Percentiles rank a stretch among this genome's conserved stretches.
phyloP scores from a whole-genome alignment of 768 basidiomycete species.

The Agrocybe praecox region DNA sequence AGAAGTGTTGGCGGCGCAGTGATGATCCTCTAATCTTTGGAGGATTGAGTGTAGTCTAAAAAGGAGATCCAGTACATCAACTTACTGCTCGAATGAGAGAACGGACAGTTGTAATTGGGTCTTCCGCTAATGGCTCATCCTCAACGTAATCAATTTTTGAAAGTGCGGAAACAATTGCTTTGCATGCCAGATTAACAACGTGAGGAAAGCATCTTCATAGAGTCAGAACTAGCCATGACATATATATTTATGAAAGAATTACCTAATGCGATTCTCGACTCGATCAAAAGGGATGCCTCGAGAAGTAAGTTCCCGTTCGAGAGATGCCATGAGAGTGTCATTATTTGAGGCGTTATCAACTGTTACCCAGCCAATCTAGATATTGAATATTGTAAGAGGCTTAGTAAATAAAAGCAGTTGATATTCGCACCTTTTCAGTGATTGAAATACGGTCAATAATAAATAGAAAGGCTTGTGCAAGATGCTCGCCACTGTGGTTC shows the following conservation, averaged over 20 bases:
- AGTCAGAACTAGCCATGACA: no score
- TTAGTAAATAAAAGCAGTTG: no score
- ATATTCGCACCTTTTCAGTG: constrained; percentile 24
- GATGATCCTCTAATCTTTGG: constrained; percentile 18
- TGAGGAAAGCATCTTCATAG: constrained; percentile 31
- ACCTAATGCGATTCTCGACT: no score
- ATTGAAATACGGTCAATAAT: constrained; percentile 30
- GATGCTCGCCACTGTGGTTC: constrained; percentile 36
- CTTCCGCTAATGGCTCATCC: no score
- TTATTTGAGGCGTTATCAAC: constrained; percentile 36
- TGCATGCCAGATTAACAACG: constrained; percentile 33
- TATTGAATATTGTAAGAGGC: no score
- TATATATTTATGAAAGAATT: no score
- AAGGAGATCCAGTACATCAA: no score
- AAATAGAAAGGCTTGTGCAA: constrained; percentile 33
- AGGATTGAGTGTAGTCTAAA: no score
- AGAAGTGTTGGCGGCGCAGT: constrained; percentile 18
- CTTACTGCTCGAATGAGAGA: no score
- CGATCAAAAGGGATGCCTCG: no score
- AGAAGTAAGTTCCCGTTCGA: constrained; percentile 23
- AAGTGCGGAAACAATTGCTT: constrained; percentile 27
- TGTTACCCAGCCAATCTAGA: constrained; percentile 41
- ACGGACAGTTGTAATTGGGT: no score
- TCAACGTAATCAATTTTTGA: constrained; percentile 7
- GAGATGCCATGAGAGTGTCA: constrained; percentile 27